Percentiles rank a stretch among this genome's conserved stretches.
These are phyloP conservation scores for Tolypocladium pustulatum DNA, from an alignment of 2,329 filamentous ascomycete species.

Conservation along the genomic window DNA sequence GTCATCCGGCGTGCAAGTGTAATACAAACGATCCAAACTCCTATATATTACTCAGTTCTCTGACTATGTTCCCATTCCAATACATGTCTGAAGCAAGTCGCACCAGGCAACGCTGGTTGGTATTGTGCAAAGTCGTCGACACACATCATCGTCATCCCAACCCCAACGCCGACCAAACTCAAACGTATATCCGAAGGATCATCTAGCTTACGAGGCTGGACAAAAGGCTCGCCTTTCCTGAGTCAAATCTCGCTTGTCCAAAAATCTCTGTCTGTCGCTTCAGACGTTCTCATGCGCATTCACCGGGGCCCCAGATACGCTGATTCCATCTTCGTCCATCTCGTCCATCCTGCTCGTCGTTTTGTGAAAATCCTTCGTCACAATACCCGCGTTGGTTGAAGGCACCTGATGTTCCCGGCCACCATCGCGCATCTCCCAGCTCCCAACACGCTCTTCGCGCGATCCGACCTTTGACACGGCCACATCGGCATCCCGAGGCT, in stretches of 20 bases:
- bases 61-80: not conserved
- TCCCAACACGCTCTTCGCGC: conserved; percentile 34
- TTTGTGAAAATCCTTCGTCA: conserved; percentile 12
- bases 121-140: not conserved
- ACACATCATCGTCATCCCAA: not conserved
- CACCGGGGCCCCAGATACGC: conserved; percentile 25
- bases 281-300: conserved; percentile 28
- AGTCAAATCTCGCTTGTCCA: not conserved
- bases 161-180: not conserved
- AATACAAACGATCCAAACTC: not conserved
- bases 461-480: conserved; percentile 25
- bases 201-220: not conserved
- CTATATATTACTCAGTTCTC: not conserved
- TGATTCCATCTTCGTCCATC: conserved; percentile 22
- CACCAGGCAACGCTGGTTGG: not conserved
- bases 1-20: not conserved
- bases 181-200: not conserved
- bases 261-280: not conserved
- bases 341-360: conserved; percentile 11
- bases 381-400: conserved; percentile 9
- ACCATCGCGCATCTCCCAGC: conserved; percentile 34
- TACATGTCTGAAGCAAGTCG: not conserved
- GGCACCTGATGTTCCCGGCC: conserved; percentile 5
- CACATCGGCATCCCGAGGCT: conserved; percentile 31
- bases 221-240: not conserved